Evolutionary conservation across 2,329 filamentous ascomycete species (phyloP), one percentile per base, ranked within the genome.

Genomic region (Gremmenia infestans): DNA sequence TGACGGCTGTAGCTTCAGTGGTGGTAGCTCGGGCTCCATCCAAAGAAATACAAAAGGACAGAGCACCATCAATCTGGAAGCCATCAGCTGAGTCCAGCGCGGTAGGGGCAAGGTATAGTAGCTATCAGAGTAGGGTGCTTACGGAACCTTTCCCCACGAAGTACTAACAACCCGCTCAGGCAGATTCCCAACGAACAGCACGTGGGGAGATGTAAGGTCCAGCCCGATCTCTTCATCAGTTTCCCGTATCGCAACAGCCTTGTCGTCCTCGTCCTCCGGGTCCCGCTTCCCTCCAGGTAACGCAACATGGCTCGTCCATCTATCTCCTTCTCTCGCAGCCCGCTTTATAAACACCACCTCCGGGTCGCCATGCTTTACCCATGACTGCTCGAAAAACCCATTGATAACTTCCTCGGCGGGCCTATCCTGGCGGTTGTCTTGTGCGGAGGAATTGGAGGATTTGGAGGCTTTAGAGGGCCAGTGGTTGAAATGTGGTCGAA

Each of bases 271-370:
- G 71, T 89, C 86, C 57, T 81, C 79, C 0, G 82, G 79, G 61
- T 89, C 86, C 60, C 83, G 73, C 65, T 85, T 85, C 2, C 86
- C 86, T 22, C 86, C 86, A 0, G 86, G 86, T 4, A 88, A 71
- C 0, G 86, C 86, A 55, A 88, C 80, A 72, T 89, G 86, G 3
- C 81, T 80, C 1, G 83, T 87, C 86, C 86, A 89, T 55, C 84
- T 75, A 68, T 89, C 86, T 7, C 85, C 84, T 53, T 78, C 75
- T 39, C 86, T 75, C 4, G 83, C 78, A 2, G 86, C 81, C 47
- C 86, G 75, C 67, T 88, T 89, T 69, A 89, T 89, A 68, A 88
- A 88, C 3, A 88, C 74, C n/a, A 85, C 74, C 68, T 89, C 86
- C 0, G 85, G 81, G 58, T 85, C 81, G 23, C 85, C 85, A 67